These are phyloP conservation scores for Stachybotrys chlorohalonatus DNA, from an alignment of 2,329 filamentous ascomycete species.

Conservation along the genomic window DNA sequence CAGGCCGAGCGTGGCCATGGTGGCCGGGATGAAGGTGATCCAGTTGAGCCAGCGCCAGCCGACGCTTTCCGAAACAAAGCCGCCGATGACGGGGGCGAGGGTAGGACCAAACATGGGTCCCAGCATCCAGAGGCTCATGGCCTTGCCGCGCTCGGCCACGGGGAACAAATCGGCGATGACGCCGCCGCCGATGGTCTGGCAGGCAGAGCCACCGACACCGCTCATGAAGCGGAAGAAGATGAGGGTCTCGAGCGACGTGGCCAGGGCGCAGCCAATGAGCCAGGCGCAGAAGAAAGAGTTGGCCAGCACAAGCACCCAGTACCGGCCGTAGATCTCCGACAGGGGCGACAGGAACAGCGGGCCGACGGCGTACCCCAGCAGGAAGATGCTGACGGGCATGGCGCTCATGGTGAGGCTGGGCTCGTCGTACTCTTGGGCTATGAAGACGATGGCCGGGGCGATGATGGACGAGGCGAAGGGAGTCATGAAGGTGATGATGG, in stretches of 20 bases:
- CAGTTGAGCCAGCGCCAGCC: constrained; percentile 46
- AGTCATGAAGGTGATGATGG: constrained; percentile 55
- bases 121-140: constrained; percentile 42
- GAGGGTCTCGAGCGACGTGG: constrained; percentile 42
- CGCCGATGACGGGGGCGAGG: constrained; percentile 37
- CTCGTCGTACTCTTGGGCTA: constrained; percentile 34
- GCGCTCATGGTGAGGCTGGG: constrained; percentile 29
- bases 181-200: constrained; percentile 44
- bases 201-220: constrained; percentile 48
- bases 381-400: constrained; percentile 52
- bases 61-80: constrained; percentile 37
- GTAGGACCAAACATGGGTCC: constrained; percentile 51
- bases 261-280: constrained; percentile 55
- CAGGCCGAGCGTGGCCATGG: constrained; percentile 13
- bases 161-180: constrained; percentile 47
- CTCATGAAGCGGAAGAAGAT: constrained; percentile 51
- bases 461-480: constrained; percentile 56
- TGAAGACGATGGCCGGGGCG: constrained; percentile 35
- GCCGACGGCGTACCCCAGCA: constrained; percentile 50
- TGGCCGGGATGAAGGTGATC: constrained; percentile 39
- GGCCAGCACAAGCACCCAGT: constrained; percentile 44
- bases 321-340: constrained; percentile 56
- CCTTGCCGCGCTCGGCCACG: constrained; percentile 34
- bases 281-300: constrained; percentile 54
- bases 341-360: constrained; percentile 49